Base-by-base conservation (phyloP, 202 grass and related monocot species). In the Cymbopogon flexuosus region DNA sequence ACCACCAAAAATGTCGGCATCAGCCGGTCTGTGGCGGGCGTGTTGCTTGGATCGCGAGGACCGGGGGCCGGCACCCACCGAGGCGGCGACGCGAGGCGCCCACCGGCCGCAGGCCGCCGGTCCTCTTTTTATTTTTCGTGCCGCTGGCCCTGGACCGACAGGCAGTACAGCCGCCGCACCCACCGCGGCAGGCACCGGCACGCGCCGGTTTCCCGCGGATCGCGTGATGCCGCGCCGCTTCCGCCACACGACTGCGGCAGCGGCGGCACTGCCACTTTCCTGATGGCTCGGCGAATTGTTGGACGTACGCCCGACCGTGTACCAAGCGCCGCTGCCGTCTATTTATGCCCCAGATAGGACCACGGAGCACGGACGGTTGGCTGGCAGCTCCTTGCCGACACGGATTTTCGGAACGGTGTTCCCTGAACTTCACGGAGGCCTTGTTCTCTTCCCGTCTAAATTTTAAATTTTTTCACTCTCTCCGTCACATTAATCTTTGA, bases 1-100 rank as follows among this genome's bases (percentile, higher is more conserved):
- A 56, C 70, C 65, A 30, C 54, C 19, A 34, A 81, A 81, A 15
- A 60, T 56, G 88, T 90, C 81, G 84, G 84, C 81, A 84, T 84
- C 88, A 4, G 18, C 73, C 67, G 6, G 14, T 70, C 12, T 14
- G 9, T 68, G 22, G 70, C 75, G 84, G 70, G 75, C 88, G 83
- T 63, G 83, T 45, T 76, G 81, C 84, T 61, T 63, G 84, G 88
- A 90, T 87, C 70, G 65, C 84, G 84, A 84, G 36, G 62, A 43
- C 66, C 78, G 39, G 69, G 49, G 77, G 14, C 56, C 37, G 47
- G 15, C 41, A 45, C 67, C 67, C 67, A 70, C 40, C 66, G 22
- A 70, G 67, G 19, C 36, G 67, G 19, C 8, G 9, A 11, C 35
- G 24, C 47, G 5, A 42, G 36, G 2, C 39, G 9, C 78, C 79